phyloP scores from a whole-genome alignment of 805 yeast species.

The Metschnikowia kunwiensis region DNA sequence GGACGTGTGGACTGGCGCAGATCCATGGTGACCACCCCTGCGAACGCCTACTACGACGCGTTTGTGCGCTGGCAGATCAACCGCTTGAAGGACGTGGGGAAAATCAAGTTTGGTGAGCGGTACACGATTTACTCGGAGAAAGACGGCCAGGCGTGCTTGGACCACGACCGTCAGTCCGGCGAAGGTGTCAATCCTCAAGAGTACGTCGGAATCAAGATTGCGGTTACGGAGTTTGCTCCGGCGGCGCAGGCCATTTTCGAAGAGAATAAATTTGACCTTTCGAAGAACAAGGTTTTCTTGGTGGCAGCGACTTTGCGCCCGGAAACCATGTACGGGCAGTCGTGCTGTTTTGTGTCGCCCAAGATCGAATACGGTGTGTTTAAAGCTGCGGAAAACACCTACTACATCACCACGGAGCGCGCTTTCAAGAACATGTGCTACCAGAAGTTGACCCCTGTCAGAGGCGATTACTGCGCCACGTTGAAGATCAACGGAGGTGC shows the following conservation, averaged over 20 bases:
- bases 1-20: slow-evolving; percentile 98
- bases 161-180: slow-evolving; percentile 95
- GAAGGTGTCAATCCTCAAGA: slow-evolving; percentile 98
- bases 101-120: slow-evolving; percentile 97
- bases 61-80: slow-evolving; percentile 97
- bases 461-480: slow-evolving; percentile 71
- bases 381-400: slow-evolving; percentile 73
- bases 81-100: slow-evolving; percentile 76
- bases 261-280: slow-evolving; percentile 44
- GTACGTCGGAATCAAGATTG: slow-evolving; percentile 88
- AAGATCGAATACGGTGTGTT: slow-evolving; percentile 89
- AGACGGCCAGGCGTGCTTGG: slow-evolving; percentile 99
- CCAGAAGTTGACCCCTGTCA: slow-evolving; percentile 85
- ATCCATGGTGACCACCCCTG: slow-evolving; percentile 91
- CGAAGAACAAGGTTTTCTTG: slow-evolving; percentile 65
- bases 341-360: slow-evolving; percentile 96
- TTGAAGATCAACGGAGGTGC: slow-evolving; percentile 62
- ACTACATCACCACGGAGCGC: slow-evolving; percentile 85
- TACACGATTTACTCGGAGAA: slow-evolving; percentile 95
- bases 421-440: slow-evolving; percentile 96
- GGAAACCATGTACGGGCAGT: slow-evolving; percentile 98
- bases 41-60: slow-evolving; percentile 85
- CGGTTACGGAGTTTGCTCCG: slow-evolving; percentile 56
- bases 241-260: slow-evolving; percentile 54
- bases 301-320: slow-evolving; percentile 98